Conservation (phyloP, 345 rosid species). For the Barbarea vulgaris region DNA sequence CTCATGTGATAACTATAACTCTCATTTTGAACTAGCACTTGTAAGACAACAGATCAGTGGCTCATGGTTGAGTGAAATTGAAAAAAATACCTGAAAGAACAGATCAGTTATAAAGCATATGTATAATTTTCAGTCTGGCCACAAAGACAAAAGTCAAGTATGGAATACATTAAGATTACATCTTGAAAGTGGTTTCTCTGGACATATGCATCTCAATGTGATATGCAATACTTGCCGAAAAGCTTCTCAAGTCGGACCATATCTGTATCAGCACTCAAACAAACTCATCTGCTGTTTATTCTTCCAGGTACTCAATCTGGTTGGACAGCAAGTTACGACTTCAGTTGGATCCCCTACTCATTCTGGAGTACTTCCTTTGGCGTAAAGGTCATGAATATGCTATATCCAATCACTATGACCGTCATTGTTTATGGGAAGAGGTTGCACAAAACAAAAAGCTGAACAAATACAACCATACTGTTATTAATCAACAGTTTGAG, state of each 20-base stretch:
- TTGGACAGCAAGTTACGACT: constrained; percentile 96
- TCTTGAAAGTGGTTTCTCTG: too few species aligned
- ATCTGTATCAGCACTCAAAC: too few species aligned
- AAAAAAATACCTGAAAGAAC: too few species aligned
- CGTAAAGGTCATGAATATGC: constrained; percentile 92
- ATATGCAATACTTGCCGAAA: too few species aligned
- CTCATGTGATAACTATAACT: neutral
- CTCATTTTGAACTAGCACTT: constrained; percentile 5
- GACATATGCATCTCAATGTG: too few species aligned
- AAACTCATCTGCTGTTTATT: constrained; percentile 16
- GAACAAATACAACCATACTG: constrained; percentile 90
- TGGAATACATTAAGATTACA: too few species aligned
- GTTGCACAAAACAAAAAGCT: constrained; percentile 90
- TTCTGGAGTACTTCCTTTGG: constrained; percentile 93
- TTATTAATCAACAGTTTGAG: constrained; percentile 79
- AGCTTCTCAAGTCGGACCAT: too few species aligned
- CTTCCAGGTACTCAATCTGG: constrained; percentile 93
- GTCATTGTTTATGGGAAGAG: constrained; percentile 98
- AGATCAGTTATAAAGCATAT: too few species aligned
- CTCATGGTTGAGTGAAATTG: too few species aligned
- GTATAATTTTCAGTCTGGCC: too few species aligned
- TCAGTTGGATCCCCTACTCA: constrained; percentile 78
- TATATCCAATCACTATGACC: constrained; percentile 92
- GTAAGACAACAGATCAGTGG: too few species aligned
- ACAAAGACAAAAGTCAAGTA: too few species aligned